phyloP scores from a whole-genome alignment of 2,329 filamentous ascomycete species.

The Calonectria ilicicola region DNA sequence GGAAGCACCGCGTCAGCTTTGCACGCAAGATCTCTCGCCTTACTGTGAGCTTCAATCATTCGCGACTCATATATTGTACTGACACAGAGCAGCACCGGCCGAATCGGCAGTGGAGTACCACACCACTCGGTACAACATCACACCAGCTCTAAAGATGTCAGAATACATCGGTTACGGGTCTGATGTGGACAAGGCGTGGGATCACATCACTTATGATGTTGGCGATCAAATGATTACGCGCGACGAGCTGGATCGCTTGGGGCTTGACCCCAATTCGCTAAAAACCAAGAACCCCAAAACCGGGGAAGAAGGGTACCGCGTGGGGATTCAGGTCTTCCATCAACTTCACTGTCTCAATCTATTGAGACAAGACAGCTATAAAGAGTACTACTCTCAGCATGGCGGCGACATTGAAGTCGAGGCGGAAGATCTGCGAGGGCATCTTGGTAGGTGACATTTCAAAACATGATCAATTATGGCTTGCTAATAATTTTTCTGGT shows the following conservation, averaged over 20 bases:
- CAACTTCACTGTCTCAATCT: constrained; percentile 63
- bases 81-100: constrained; percentile 55
- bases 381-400: constrained; percentile 60
- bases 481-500: background rate
- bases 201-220: constrained; percentile 61
- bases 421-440: constrained; percentile 29
- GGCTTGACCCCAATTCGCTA: constrained; percentile 64
- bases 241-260: constrained; percentile 64
- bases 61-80: rapidly evolving
- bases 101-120: constrained; percentile 61
- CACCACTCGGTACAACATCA: constrained; percentile 61
- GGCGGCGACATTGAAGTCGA: constrained; percentile 61
- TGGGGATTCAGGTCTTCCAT: constrained; percentile 70
- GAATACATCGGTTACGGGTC: constrained; percentile 67
- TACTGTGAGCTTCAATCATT: constrained; percentile 16
- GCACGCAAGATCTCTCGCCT: constrained; percentile 13
- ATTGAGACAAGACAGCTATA: constrained; percentile 60
- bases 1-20: background rate
- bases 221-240: constrained; percentile 71
- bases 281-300: constrained; percentile 67
- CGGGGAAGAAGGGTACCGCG: constrained; percentile 69
- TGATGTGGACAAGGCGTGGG: constrained; percentile 69
- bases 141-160: constrained; percentile 56
- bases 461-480: background rate
- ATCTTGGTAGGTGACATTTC: constrained; percentile 24